Conservation (phyloP, 495 filamentous ascomycete species). For the Evansstolkia leycettana region DNA sequence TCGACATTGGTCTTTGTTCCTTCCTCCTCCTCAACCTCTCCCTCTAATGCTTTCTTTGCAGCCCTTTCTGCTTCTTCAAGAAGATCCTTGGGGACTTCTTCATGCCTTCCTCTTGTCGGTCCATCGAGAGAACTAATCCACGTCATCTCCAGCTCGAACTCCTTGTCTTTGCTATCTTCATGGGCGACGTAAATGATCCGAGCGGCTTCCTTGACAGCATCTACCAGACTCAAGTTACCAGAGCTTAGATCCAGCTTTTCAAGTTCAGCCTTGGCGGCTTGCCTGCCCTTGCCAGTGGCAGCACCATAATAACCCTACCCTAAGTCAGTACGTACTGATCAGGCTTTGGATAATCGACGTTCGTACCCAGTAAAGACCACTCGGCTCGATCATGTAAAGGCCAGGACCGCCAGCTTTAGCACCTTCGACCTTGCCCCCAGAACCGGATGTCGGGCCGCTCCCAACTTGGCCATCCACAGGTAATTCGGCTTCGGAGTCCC, state of each 20-base stretch:
- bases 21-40: constrained; percentile 63
- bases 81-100: constrained; percentile 81
- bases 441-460: constrained; percentile 58
- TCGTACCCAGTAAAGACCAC: constrained; percentile 82
- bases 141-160: constrained; percentile 98
- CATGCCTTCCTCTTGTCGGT: constrained; percentile 81
- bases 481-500: constrained; percentile 71
- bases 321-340: constrained; percentile 6
- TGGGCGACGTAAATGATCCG: constrained; percentile 94
- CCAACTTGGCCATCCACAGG: constrained; percentile 83
- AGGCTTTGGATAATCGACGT: background rate
- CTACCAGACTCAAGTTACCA: constrained; percentile 59
- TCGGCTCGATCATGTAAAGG: constrained; percentile 98
- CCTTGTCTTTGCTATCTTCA: constrained; percentile 96
- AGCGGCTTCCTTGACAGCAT: constrained; percentile 92
- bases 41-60: constrained; percentile 59
- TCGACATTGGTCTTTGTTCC: constrained; percentile 37
- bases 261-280: constrained; percentile 92
- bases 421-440: constrained; percentile 66
- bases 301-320: constrained; percentile 86
- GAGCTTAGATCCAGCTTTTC: constrained; percentile 90
- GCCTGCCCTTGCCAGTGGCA: constrained; percentile 89
- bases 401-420: constrained; percentile 76
- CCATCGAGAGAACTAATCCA: constrained; percentile 79
- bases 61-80: constrained; percentile 81